Conservation (phyloP, 352 stramenopile genomes). For the Nothophytophthora sp. region DNA sequence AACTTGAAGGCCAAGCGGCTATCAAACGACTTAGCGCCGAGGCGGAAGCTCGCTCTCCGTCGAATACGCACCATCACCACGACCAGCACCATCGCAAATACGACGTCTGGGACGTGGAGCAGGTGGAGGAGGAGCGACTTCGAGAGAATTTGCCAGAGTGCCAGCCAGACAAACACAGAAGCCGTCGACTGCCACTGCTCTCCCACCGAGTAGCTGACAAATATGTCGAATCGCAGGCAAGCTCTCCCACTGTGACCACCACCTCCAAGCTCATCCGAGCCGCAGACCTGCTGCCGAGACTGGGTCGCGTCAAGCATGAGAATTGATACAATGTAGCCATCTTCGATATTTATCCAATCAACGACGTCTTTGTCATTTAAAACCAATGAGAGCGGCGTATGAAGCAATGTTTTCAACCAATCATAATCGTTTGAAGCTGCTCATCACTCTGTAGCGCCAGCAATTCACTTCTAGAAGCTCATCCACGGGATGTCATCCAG, state of each 20-base stretch:
- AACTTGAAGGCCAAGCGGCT: slow-evolving; percentile 12
- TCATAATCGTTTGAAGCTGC: slow-evolving; percentile 5
- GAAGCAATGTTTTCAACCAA: slow-evolving; percentile 17
- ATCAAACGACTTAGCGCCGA: slow-evolving; percentile 3
- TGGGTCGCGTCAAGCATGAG: slow-evolving; percentile 2
- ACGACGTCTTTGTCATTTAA: slow-evolving; percentile 8
- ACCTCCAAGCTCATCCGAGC: slow-evolving; percentile 49
- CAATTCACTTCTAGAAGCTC: background rate
- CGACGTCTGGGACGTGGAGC: background rate
- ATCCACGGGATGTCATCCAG: background rate
- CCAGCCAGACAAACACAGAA: slow-evolving; percentile 7
- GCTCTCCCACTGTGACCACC: slow-evolving; percentile 36
- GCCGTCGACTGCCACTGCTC: slow-evolving; percentile 6
- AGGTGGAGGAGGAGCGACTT: slow-evolving; percentile 3
- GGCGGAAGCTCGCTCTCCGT: background rate
- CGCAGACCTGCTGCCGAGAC: slow-evolving; percentile 32
- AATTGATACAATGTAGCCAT: slow-evolving; percentile 10
- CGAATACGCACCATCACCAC: slow-evolving; percentile 7
- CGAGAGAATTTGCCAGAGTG: slow-evolving; percentile 16
- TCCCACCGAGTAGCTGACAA: slow-evolving; percentile 12
- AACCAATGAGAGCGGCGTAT: slow-evolving; percentile 12
- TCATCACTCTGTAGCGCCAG: background rate
- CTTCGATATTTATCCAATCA: background rate
- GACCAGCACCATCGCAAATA: slow-evolving; percentile 4
- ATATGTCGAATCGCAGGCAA: slow-evolving; percentile 8